Percentiles rank a stretch among this genome's conserved stretches.
Evolutionary conservation across 768 basidiomycete species (phyloP).

Genomic region (Kwoniella europaea): DNA sequence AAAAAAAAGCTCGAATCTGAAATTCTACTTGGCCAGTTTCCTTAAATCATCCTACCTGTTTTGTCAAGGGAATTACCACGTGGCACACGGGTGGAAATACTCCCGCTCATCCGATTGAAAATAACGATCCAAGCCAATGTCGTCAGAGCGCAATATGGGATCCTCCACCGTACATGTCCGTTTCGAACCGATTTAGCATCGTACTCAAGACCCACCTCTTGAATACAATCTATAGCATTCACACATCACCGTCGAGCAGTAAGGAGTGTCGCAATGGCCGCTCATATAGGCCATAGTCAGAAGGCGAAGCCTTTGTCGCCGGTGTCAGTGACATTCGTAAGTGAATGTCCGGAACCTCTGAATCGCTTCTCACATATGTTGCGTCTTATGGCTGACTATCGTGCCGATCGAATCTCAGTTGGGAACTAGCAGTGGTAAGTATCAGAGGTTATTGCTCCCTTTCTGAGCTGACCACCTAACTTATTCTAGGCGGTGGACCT

Average conservation of each 20-base stretch:
- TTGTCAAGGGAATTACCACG: not conserved
- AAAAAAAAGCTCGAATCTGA: conserved; percentile 7
- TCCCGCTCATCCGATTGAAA: not conserved
- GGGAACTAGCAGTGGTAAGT: conserved; percentile 52
- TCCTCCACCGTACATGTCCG: conserved; percentile 14
- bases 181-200: not conserved
- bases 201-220: not conserved
- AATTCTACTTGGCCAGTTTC: not conserved
- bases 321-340: conserved; percentile 50
- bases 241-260: not conserved
- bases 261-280: not conserved
- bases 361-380: too few relatives aligned
- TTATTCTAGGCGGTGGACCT: conserved; percentile 51
- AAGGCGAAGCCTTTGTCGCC: conserved; percentile 36
- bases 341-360: conserved; percentile 8
- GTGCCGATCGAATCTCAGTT: conserved; percentile 28
- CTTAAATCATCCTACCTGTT: conserved; percentile 1
- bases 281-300: not conserved
- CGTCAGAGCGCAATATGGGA: not conserved
- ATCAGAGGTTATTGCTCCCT: not conserved
- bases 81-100: not conserved
- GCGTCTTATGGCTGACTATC: not conserved
- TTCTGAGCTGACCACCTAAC: conserved; percentile 2
- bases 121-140: not conserved
- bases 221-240: too few relatives aligned